Percentiles rank a stretch among this genome's conserved stretches.
phyloP scores from a whole-genome alignment of 257 asterid genomes.

The Solanum chiquidenum region DNA sequence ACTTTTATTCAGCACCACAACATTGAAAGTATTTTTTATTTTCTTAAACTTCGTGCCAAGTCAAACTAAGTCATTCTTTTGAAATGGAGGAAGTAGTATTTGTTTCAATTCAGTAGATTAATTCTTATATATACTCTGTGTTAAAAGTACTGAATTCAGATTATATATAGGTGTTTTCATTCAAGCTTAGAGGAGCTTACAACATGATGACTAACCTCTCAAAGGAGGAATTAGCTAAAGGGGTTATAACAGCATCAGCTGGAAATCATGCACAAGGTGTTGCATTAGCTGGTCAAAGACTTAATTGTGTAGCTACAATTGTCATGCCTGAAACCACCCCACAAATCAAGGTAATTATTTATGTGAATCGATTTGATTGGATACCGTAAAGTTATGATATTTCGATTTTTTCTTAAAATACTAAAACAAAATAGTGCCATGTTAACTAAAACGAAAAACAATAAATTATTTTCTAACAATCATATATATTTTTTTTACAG shows the following conservation, averaged over 20 bases:
- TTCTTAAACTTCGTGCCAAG: no score
- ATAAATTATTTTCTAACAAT: not conserved
- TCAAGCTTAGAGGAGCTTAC: slow-evolving; percentile 94
- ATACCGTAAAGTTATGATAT: no score
- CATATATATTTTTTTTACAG: not conserved
- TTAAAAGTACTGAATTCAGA: no score
- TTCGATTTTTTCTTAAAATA: no score
- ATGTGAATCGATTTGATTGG: not conserved
- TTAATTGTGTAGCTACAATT: slow-evolving; percentile 52
- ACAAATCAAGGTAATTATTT: slow-evolving; percentile 55
- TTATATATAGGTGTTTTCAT: slow-evolving; percentile 10
- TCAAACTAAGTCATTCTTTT: no score
- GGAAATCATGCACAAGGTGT: slow-evolving; percentile 97
- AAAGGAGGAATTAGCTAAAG: slow-evolving; percentile 46
- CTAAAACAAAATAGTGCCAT: no score
- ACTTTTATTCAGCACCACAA: no score
- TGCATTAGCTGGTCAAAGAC: slow-evolving; percentile 55
- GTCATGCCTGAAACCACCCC: slow-evolving; percentile 89
- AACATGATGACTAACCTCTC: slow-evolving; percentile 88
- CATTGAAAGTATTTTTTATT: no score
- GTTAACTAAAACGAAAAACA: no score
- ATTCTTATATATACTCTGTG: no score
- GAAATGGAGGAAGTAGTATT: no score
- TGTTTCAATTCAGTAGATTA: no score
- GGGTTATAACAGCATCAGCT: slow-evolving; percentile 89